Evolutionary conservation across 768 basidiomycete genomes (phyloP).

Genomic region (Suillus subalutaceus): DNA sequence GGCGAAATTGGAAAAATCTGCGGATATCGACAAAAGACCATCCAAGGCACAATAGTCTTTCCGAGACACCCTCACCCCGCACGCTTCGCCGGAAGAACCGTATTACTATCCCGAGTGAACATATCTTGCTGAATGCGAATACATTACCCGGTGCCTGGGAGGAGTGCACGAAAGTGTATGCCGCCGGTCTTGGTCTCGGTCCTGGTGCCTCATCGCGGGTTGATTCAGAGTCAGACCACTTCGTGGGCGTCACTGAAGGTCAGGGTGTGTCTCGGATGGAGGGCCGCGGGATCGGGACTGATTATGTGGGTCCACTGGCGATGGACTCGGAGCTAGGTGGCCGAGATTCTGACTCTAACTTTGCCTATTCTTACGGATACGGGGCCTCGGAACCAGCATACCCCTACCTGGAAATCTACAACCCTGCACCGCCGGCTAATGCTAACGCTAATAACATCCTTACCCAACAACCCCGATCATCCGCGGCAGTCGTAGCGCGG

Average conservation of each 20-base stretch:
- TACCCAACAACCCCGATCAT: conserved; percentile 20
- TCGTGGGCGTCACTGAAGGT: not conserved
- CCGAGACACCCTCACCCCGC: conserved; percentile 13
- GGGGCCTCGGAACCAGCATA: conserved; percentile 28
- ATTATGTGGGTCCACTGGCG: not conserved
- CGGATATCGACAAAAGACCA: conserved; percentile 6
- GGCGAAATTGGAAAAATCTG: conserved; percentile 14
- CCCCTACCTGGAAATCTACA: conserved; percentile 36
- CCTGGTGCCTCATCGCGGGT: not conserved
- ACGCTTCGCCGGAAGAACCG: conserved; percentile 29
- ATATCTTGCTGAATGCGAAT: conserved; percentile 12
- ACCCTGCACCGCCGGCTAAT: conserved; percentile 13
- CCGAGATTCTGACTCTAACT: not conserved
- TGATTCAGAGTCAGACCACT: not conserved
- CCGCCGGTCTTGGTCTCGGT: not conserved
- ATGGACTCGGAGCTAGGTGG: not conserved
- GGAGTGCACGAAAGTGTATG: not conserved
- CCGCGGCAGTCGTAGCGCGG: conserved; percentile 6
- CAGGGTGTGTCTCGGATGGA: not conserved
- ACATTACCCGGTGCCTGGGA: conserved; percentile 7
- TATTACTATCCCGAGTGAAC: conserved; percentile 11
- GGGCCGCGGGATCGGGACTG: not conserved
- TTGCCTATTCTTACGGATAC: conserved; percentile 31
- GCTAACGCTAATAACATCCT: not conserved
- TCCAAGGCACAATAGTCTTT: conserved; percentile 21